Conservation (phyloP, 1,139 yeast species). For the Blastobotrys raffinosifermentans region DNA sequence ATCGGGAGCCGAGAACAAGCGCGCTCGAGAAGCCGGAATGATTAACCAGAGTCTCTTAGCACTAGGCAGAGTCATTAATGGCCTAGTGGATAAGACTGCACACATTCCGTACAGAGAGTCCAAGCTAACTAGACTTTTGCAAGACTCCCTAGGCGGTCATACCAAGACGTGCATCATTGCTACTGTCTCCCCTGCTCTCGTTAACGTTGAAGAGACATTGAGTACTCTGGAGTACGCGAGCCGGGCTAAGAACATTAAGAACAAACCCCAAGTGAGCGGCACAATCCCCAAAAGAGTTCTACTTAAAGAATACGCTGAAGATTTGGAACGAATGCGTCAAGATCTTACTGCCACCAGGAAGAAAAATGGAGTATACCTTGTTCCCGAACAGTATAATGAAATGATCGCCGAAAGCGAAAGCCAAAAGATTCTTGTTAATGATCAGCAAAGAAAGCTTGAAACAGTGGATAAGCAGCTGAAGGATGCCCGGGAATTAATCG, state of each 20-base stretch:
- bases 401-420: slow-evolving; percentile 46
- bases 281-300: slow-evolving; percentile 41
- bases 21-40: slow-evolving; percentile 85
- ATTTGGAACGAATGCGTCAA: slow-evolving; percentile 47
- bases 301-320: slow-evolving; percentile 42
- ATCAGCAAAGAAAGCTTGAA: slow-evolving; percentile 42
- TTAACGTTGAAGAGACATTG: slow-evolving; percentile 69
- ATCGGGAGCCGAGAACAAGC: slow-evolving; percentile 70
- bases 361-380: slow-evolving; percentile 61
- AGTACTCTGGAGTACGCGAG: slow-evolving; percentile 84
- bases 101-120: slow-evolving; percentile 88
- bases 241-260: slow-evolving; percentile 68
- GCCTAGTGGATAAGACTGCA: slow-evolving; percentile 52
- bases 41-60: slow-evolving; percentile 80
- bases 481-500: slow-evolving; percentile 29
- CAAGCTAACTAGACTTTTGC: slow-evolving; percentile 68
- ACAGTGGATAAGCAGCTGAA: slow-evolving; percentile 42
- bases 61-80: slow-evolving; percentile 77
- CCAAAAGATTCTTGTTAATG: slow-evolving; percentile 40
- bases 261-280: slow-evolving; percentile 62
- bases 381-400: slow-evolving; percentile 45
- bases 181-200: slow-evolving; percentile 73
- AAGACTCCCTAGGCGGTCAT: slow-evolving; percentile 78
- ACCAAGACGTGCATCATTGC: slow-evolving; percentile 79
- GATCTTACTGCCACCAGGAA: slow-evolving; percentile 51